A percentile compares a stretch with the other conserved stretches of the same genome.
These are phyloP conservation scores for Larix sibirica DNA, from an alignment of 83 land plant genomes.

Conservation along the genomic window DNA sequence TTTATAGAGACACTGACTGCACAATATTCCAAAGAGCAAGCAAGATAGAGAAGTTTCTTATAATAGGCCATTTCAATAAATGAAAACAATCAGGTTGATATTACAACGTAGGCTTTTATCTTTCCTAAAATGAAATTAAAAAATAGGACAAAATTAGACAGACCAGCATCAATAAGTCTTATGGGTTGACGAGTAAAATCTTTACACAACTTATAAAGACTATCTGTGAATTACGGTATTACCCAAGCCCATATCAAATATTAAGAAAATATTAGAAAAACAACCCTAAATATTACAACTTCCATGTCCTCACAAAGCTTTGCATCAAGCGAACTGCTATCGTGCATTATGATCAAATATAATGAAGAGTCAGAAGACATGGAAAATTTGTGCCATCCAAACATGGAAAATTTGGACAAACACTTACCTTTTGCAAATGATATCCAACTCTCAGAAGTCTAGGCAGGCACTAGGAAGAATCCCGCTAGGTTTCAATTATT, in stretches of 20 bases:
- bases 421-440: too few relatives aligned
- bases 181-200: background rate
- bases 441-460: too few relatives aligned
- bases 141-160: background rate
- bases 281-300: background rate
- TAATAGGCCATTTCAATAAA: background rate
- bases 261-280: background rate
- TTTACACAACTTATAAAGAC: background rate
- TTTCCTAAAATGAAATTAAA: background rate
- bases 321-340: background rate
- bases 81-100: background rate
- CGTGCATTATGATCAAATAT: background rate
- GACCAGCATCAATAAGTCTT: background rate
- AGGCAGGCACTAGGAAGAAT: background rate
- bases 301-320: conserved; percentile 1
- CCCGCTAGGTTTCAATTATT: background rate
- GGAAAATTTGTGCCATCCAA: background rate
- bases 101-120: background rate
- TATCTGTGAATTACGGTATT: background rate
- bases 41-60: too few relatives aligned
- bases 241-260: background rate
- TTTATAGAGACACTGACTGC: background rate
- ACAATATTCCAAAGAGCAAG: background rate
- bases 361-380: background rate
- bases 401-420: too few relatives aligned